Evolutionary conservation across 2,329 filamentous ascomycete genomes (phyloP), one percentile per base, ranked within the genome.

Genomic region (Coccinonectria pachysandricola): DNA sequence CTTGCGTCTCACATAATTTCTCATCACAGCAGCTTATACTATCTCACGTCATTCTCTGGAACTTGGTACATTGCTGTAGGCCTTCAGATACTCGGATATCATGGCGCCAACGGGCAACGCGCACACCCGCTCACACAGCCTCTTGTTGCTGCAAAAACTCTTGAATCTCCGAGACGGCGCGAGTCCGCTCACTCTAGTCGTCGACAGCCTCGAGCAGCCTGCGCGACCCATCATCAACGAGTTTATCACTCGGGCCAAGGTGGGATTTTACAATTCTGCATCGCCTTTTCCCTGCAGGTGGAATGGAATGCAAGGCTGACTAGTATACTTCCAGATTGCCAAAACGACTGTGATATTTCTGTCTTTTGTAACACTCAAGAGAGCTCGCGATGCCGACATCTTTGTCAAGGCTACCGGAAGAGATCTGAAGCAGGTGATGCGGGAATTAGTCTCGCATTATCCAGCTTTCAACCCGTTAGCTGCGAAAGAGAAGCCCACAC

Each of bases 201-300:
- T 94, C 30, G 88, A 96, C 54, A 83, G 69, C 17, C 64, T 95
- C 15, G 85, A 93, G 57, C 86, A 94, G 56, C 75, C 77, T 14
- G 82, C 76, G 6, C 66, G 64, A 15, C 76, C 77, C 1, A 57
- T 94, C 4, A 38, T 88, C 2, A 58, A 62, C 11, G 86, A 94
- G 53, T 83, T 88, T 53, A 71, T 82, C 28, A 62, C 66, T 23
- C 70, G 87, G 43, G 84, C 81, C 28, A 82, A 79, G 62, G 83
- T 81, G 42, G 32, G 57, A 19, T 8, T 7, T 13, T n/a, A n/a
- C n/a, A n/a, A n/a, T n/a, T n/a, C n/a, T n/a, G n/a, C n/a, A n/a
- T n/a, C 6, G 2, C 4, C 15, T 6, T 15, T 19, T 9, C 11
- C 17, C 7, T 10, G 10, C n/a, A 12, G 21, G 15, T 15, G 9